These are phyloP conservation scores for Phytopythium delawarense DNA, from an alignment of 352 stramenopile species.

Conservation along the genomic window DNA sequence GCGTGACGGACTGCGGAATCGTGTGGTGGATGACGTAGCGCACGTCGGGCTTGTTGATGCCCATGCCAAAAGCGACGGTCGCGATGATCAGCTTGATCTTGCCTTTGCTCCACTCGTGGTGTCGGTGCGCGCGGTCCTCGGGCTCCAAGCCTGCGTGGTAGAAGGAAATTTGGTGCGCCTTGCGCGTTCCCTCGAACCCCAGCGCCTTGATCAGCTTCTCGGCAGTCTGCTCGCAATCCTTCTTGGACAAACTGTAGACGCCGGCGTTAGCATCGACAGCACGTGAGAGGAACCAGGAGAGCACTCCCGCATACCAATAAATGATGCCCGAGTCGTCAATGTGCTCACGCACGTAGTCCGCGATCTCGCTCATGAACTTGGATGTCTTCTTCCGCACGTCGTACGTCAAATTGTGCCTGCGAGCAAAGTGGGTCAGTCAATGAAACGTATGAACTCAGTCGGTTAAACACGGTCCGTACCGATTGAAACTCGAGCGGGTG, in stretches of 20 bases:
- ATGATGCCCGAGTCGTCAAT: slow-evolving; percentile 89
- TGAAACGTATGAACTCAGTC: not conserved
- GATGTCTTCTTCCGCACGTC: slow-evolving; percentile 75
- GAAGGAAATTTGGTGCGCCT: slow-evolving; percentile 72
- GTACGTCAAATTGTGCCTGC: slow-evolving; percentile 80
- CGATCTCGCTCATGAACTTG: slow-evolving; percentile 82
- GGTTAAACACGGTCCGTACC: slow-evolving; percentile 21
- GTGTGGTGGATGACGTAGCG: slow-evolving; percentile 89
- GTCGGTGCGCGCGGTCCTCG: slow-evolving; percentile 66
- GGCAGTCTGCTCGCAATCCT: slow-evolving; percentile 81
- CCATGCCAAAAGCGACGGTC: slow-evolving; percentile 88
- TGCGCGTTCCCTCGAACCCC: slow-evolving; percentile 65
- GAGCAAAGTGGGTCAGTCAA: not conserved
- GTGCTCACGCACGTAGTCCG: slow-evolving; percentile 69
- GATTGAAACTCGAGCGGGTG: slow-evolving; percentile 84
- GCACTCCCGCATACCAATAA: slow-evolving; percentile 54
- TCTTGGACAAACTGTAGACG: slow-evolving; percentile 71
- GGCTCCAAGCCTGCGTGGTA: slow-evolving; percentile 80
- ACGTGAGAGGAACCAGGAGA: not conserved
- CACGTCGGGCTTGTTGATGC: slow-evolving; percentile 88
- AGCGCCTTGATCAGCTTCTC: slow-evolving; percentile 78
- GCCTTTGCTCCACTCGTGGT: slow-evolving; percentile 87
- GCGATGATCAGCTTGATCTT: slow-evolving; percentile 89
- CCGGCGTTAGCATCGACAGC: slow-evolving; percentile 4
- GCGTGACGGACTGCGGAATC: slow-evolving; percentile 84